Percentiles rank a stretch among this genome's conserved stretches.
Evolutionary conservation across 2,329 filamentous ascomycete species (phyloP).

Genomic region (Colletotrichum higginsianum): DNA sequence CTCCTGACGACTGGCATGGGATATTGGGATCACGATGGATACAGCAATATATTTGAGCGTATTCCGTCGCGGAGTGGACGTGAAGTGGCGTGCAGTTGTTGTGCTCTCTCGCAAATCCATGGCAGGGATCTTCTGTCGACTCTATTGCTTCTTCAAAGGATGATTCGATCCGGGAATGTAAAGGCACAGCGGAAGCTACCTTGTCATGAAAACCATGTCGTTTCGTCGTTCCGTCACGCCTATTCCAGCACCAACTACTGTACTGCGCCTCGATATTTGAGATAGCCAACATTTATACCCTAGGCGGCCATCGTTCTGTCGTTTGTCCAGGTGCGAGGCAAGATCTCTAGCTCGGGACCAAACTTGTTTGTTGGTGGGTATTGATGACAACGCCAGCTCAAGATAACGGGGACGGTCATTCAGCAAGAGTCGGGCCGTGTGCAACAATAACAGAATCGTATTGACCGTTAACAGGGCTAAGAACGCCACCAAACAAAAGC

Average conservation of each 20-base stretch:
- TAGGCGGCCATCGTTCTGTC: not conserved
- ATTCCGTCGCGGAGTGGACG: not conserved
- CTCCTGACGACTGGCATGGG: not conserved
- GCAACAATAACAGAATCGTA: conserved; percentile 11
- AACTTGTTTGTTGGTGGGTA: not conserved
- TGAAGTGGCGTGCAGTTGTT: not conserved
- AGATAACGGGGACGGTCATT: not conserved
- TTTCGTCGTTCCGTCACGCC: not conserved
- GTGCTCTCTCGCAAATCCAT: not conserved
- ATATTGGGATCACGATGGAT: not conserved
- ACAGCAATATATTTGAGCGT: not conserved
- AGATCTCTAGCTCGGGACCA: not conserved
- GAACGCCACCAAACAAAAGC: conserved; percentile 13
- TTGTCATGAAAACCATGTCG: not conserved
- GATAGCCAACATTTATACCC: not conserved
- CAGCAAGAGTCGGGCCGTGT: not conserved
- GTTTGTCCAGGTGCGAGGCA: not conserved
- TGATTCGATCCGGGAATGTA: not conserved
- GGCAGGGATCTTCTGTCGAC: too few species aligned
- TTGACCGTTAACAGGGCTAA: conserved; percentile 14
- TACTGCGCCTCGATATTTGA: not conserved
- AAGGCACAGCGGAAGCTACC: not conserved
- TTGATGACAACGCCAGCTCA: not conserved
- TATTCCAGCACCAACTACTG: not conserved
- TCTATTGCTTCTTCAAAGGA: not conserved